Evolutionary conservation across 129 eudicot species (phyloP), one percentile per base, ranked within the genome.

Genomic region (Oenanthe sinensis): DNA sequence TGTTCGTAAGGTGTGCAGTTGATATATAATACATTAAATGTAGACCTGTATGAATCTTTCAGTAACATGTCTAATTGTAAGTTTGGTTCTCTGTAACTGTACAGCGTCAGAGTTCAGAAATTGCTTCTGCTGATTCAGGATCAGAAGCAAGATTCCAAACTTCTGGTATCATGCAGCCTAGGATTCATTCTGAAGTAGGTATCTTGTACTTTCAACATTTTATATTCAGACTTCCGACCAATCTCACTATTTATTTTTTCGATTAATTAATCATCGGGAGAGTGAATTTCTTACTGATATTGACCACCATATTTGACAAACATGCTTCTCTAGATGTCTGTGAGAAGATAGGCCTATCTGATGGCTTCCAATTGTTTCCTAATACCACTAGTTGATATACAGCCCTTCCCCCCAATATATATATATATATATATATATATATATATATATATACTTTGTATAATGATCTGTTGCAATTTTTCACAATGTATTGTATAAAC

Each of bases 1-100:
- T 84, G 83, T 83, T 80, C 72, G 83, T 13, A 85, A 86, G 91
- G 97, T 90, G 84, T 47, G 36, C 68, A 68, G 45, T 17, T 63
- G 26, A 67, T 50, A 26, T 36, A 22, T 46, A 9, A 14, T 47
- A 28, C 20, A 19, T 3, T 39, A 19, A 17, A 40, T 8, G 20
- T 37, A 44, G 75, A 77, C 43, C 68, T 45, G 44, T 62, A 69
- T 46, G 42, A 78, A 75, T 42, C 62, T 67, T 76, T 70, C 50
- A 26, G 54, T 48, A 74, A n/a, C 67, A 20, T 79, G 62, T 81
- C 65, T 24, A 77, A 77, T 65, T 76, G 1, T 58, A 50, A 40
- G 37, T 6, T 78, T 85, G 75, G 45, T 65, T 76, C 82, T 58
- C 77, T 42, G 37, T 11, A 20, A 58, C 77, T 42, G 37, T 11